A percentile compares a stretch with the other conserved stretches of the same genome.
These are phyloP conservation scores for Vitis rotundifolia DNA, from an alignment of 164 flowering plant genomes.

Conservation along the genomic window DNA sequence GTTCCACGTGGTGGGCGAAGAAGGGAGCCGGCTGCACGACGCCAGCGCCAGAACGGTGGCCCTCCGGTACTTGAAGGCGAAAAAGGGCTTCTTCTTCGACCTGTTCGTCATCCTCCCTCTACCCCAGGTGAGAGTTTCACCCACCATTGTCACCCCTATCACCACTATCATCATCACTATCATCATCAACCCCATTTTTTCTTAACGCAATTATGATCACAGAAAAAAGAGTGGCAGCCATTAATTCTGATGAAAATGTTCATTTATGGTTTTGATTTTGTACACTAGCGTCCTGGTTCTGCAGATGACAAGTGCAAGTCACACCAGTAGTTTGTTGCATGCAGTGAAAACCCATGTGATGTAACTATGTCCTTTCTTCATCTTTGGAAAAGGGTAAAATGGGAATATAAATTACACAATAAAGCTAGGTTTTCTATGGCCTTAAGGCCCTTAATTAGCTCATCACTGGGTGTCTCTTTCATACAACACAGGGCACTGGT, in stretches of 20 bases:
- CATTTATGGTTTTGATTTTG: not conserved
- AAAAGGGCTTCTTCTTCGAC: slow-evolving; percentile 74
- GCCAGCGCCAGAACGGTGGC: slow-evolving; percentile 26
- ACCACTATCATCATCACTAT: no score
- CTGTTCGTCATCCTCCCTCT: slow-evolving; percentile 85
- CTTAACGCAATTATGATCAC: not conserved
- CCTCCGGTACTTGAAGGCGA: slow-evolving; percentile 49
- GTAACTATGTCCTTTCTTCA: slow-evolving; percentile 13
- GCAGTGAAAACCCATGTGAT: slow-evolving; percentile 22
- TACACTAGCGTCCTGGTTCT: not conserved
- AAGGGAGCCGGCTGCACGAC: not conserved
- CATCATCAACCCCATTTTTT: no score
- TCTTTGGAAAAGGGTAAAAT: not conserved
- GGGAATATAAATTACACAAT: not conserved
- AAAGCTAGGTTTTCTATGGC: no score
- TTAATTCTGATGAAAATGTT: not conserved
- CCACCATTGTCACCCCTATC: no score
- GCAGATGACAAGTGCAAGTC: slow-evolving; percentile 7
- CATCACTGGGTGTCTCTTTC: no score
- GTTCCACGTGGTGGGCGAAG: slow-evolving; percentile 8
- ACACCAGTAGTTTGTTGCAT: slow-evolving; percentile 5
- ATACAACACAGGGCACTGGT: no score
- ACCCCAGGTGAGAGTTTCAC: slow-evolving; percentile 58
- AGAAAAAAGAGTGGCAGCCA: slow-evolving; percentile 2
- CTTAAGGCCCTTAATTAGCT: no score